Evolutionary conservation across 164 flowering plant species (phyloP).

Genomic region (Stephania yunnanensis): DNA sequence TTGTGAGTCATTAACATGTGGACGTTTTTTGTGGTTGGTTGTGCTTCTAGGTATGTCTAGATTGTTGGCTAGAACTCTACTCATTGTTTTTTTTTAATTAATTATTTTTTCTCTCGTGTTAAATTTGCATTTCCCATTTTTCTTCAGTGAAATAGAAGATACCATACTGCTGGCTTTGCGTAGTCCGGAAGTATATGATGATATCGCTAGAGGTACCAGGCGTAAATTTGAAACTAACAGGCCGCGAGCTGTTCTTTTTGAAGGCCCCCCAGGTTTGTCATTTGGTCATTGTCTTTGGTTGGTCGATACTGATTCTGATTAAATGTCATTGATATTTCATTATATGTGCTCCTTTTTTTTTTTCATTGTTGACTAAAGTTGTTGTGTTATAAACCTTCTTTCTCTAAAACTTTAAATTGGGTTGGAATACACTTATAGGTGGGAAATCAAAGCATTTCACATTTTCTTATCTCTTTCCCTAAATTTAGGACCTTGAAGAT

Average conservation of each 20-base stretch:
- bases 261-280: conserved; percentile 94
- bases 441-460: too few species aligned
- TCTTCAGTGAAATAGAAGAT: conserved; percentile 82
- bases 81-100: not conserved
- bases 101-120: not conserved
- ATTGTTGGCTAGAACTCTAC: not conserved
- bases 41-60: not conserved
- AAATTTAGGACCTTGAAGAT: too few species aligned
- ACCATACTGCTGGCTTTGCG: conserved; percentile 72
- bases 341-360: too few species aligned
- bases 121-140: not conserved
- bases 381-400: too few species aligned
- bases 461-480: too few species aligned
- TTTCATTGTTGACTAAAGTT: too few species aligned
- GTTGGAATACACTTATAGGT: too few species aligned
- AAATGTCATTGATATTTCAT: too few species aligned
- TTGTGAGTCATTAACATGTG: not conserved
- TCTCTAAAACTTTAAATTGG: too few species aligned
- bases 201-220: conserved; percentile 91
- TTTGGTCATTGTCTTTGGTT: not conserved
- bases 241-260: conserved; percentile 96
- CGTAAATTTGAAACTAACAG: conserved; percentile 88
- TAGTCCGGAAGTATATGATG: conserved; percentile 88
- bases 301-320: not conserved
- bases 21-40: not conserved